Base-by-base conservation (phyloP, 108 stramenopile species). In the Schizochytrium sp. region DNA sequence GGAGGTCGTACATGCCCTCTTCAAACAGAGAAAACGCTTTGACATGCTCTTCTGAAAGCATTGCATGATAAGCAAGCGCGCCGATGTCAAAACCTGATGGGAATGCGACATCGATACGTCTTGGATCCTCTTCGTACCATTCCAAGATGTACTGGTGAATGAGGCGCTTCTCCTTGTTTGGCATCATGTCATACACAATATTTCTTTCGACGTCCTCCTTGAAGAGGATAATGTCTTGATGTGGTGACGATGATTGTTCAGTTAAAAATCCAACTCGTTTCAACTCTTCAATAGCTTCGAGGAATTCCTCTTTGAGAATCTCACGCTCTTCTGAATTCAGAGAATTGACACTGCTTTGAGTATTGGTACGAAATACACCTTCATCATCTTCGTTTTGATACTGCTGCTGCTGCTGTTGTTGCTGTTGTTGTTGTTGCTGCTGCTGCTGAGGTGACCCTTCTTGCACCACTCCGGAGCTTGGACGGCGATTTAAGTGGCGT, bases 21-120 rank as follows among this genome's bases (percentile, higher is more conserved):
- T 83, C 76, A 83, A 83, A 83, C 28, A 38, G 40, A 55, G 76
- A 49, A 55, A 83, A 83, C 76, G 76, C 76, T 40, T 83, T 83
- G 76, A 83, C n/a, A 53, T 83, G 53, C 1, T 83, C 76, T 53
- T 83, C 53, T 8, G 76, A 17, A 55, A 83, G 76, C 76, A 83
- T 83, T 47, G 76, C 76, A 42, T 83, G 76, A 40, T 83, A 55
- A 42, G 28, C 76, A 5, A 83, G 28, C 5, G 53, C 55, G 76
- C 76, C 76, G 2, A 83, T 55, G 53, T 83, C 76, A 10, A 55
- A 55, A 0, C 76, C 47, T 5, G 76, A 55, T 53, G 53, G 53
- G n/a, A 55, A 55, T n/a, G 76, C 50, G 17, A 49, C 53, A 53
- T 83, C 76, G 2, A 69, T 69, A 10, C 76, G 47, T 42, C 55